phyloP scores from a whole-genome alignment of 2,329 filamentous ascomycete genomes.

The Chrysoporthe puriensis region DNA sequence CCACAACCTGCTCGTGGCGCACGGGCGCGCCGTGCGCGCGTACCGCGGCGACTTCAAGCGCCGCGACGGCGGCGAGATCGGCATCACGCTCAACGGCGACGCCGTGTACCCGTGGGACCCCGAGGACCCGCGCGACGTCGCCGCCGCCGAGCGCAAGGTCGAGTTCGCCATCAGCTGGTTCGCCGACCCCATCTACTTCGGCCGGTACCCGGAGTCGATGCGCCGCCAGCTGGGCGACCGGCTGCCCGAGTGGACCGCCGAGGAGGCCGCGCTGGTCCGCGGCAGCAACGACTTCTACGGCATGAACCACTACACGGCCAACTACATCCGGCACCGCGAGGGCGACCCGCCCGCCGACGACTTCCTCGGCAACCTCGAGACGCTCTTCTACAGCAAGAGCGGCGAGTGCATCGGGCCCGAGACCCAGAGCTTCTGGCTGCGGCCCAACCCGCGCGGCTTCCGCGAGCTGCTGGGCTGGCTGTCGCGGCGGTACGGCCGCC shows the following conservation, averaged over 20 bases:
- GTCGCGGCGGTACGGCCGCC: constrained; percentile 73
- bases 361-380: constrained; percentile 75
- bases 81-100: constrained; percentile 87
- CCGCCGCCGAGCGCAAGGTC: constrained; percentile 78
- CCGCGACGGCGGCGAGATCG: constrained; percentile 74
- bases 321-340: constrained; percentile 78
- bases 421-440: constrained; percentile 82
- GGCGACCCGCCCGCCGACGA: constrained; percentile 66
- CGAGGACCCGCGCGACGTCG: constrained; percentile 72
- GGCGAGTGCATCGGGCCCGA: constrained; percentile 78
- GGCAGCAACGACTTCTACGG: constrained; percentile 94
- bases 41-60: constrained; percentile 83
- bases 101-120: constrained; percentile 83
- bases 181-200: constrained; percentile 83
- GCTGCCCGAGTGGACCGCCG: constrained; percentile 73
- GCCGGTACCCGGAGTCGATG: constrained; percentile 85
- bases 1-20: constrained; percentile 79
- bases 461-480: constrained; percentile 77
- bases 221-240: constrained; percentile 77
- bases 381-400: constrained; percentile 69
- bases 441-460: constrained; percentile 76
- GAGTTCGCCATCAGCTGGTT: constrained; percentile 91
- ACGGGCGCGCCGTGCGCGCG: constrained; percentile 78
- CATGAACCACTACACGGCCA: constrained; percentile 92
- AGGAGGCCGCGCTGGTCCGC: constrained; percentile 73